phyloP scores from a whole-genome alignment of 176 grass and related monocot genomes.

The Saccharum spontaneum region DNA sequence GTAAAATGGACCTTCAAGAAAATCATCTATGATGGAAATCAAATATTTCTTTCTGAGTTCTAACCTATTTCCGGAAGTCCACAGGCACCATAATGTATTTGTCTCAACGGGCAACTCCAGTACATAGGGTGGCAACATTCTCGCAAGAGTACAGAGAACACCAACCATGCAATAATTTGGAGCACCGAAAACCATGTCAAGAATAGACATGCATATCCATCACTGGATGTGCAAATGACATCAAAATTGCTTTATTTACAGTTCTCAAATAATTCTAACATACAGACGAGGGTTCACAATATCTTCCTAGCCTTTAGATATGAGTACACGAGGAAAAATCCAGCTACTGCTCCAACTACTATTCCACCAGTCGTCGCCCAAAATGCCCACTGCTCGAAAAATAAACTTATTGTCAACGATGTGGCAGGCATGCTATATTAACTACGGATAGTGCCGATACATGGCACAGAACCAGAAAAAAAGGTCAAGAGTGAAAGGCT shows the following conservation, averaged over 20 bases:
- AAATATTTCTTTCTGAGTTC: background rate
- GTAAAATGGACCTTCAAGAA: background rate
- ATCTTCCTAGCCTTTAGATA: constrained; percentile 87
- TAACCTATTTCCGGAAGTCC: background rate
- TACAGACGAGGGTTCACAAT: constrained; percentile 44
- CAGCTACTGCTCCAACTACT: constrained; percentile 73
- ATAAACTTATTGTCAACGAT: constrained; percentile 31
- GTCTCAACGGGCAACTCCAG: background rate
- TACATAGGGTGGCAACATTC: background rate
- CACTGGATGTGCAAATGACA: background rate
- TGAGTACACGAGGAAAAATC: constrained; percentile 77
- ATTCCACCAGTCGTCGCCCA: constrained; percentile 89
- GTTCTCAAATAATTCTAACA: background rate
- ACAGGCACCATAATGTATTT: background rate
- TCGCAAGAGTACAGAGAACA: background rate
- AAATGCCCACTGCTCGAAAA: constrained; percentile 80
- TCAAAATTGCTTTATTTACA: constrained; percentile 56
- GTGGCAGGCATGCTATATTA: background rate
- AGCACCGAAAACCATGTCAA: background rate
- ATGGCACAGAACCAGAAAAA: constrained; percentile 24
- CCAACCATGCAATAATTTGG: background rate
- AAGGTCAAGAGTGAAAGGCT: constrained; percentile 9
- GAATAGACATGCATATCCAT: background rate
- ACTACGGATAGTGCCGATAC: background rate
- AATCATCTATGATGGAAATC: background rate